These are phyloP conservation scores for Glomus cerebriforme DNA, from an alignment of 192 early-diverging fungal genomes.

Conservation along the genomic window DNA sequence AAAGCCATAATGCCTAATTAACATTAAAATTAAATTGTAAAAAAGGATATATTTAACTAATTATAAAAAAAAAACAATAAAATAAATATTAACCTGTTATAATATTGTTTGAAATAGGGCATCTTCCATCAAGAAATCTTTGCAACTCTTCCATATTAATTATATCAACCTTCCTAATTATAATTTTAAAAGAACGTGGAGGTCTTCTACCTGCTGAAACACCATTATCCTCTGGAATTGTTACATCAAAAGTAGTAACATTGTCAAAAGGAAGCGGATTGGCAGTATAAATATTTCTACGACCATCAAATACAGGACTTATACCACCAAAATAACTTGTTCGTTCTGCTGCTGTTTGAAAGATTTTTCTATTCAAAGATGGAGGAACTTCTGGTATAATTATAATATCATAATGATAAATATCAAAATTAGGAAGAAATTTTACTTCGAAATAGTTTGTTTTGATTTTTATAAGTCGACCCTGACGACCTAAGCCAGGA, in stretches of 20 bases:
- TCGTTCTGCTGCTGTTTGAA: constrained; percentile 51
- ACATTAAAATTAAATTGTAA: no score
- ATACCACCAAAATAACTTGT: constrained; percentile 46
- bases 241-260: constrained; percentile 60
- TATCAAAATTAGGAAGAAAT: constrained; percentile 58
- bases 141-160: constrained; percentile 66
- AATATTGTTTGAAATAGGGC: background rate
- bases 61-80: no score
- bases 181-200: constrained; percentile 62
- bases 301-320: constrained; percentile 77
- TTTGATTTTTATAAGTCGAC: constrained; percentile 45
- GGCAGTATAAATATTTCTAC: constrained; percentile 75
- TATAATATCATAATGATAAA: constrained; percentile 88
- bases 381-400: constrained; percentile 80
- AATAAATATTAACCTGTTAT: constrained; percentile 26
- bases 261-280: constrained; percentile 54
- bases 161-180: constrained; percentile 63
- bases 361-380: constrained; percentile 69
- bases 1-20: constrained; percentile 59
- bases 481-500: constrained; percentile 48
- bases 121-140: constrained; percentile 52
- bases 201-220: constrained; percentile 36
- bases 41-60: no score
- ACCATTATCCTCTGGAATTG: constrained; percentile 42
- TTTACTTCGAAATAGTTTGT: constrained; percentile 81